A percentile compares a stretch with the other conserved stretches of the same genome.
Conservation (phyloP, 2,329 filamentous ascomycete genomes). For the Colletotrichum sp. region DNA sequence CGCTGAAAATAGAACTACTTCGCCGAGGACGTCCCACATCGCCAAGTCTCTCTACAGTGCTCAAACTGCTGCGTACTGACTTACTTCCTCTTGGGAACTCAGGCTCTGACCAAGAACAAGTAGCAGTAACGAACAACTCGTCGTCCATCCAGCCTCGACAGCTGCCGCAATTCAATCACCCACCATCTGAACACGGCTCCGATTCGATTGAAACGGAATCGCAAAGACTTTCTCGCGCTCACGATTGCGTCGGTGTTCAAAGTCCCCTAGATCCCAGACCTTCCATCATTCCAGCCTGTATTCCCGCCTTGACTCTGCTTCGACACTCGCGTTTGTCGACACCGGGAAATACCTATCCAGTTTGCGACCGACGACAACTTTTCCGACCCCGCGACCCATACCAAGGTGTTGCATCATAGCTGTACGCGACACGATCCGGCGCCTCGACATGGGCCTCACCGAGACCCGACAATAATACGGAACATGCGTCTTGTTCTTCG, state of each 20-base stretch:
- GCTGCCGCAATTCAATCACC: background rate
- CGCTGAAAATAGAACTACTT: constrained; percentile 4
- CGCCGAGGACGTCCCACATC: background rate
- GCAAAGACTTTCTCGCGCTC: background rate
- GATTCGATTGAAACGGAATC: background rate
- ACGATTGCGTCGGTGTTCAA: background rate
- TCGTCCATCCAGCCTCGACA: background rate
- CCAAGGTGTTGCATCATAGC: background rate
- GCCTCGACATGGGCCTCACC: background rate
- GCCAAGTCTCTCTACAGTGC: background rate
- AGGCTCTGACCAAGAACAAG: background rate
- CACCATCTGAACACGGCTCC: background rate
- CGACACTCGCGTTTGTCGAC: background rate
- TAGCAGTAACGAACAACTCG: background rate
- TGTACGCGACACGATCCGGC: background rate
- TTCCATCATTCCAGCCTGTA: background rate
- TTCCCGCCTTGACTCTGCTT: background rate
- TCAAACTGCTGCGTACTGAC: background rate
- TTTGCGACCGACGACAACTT: background rate
- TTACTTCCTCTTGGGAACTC: background rate
- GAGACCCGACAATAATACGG: background rate
- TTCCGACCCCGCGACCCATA: background rate
- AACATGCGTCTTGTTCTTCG: constrained; percentile 2
- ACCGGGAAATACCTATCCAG: background rate
- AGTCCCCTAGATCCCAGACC: background rate